Evolutionary conservation across 805 yeast species (phyloP).

Genomic region (Hanseniaspora vineae): DNA sequence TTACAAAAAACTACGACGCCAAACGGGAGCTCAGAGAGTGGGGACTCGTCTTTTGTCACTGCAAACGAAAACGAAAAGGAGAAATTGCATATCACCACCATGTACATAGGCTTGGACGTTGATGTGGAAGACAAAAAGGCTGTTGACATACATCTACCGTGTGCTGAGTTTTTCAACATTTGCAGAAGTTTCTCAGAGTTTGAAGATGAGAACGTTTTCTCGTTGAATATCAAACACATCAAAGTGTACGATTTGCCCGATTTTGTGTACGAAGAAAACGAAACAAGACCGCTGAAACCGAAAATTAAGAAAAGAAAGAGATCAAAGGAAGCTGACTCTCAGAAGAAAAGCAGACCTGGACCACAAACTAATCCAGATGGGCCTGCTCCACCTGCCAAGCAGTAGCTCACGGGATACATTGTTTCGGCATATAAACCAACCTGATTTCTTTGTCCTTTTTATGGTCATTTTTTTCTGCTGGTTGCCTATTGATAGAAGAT

Average conservation of each 20-base stretch:
- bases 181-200: constrained; percentile 69
- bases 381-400: no score
- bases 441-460: no score
- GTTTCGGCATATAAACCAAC: background rate
- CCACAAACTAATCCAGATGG: no score
- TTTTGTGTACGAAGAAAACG: constrained; percentile 74
- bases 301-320: constrained; percentile 39
- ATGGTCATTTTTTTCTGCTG: no score
- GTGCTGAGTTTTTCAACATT: constrained; percentile 73
- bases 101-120: constrained; percentile 65
- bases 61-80: constrained; percentile 10
- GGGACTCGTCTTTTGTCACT: background rate
- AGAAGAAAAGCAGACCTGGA: constrained; percentile 25
- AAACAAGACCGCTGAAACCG: constrained; percentile 54
- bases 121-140: constrained; percentile 39
- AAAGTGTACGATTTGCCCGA: constrained; percentile 72
- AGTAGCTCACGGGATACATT: background rate
- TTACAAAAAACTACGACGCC: background rate
- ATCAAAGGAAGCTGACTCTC: constrained; percentile 7
- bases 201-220: constrained; percentile 37
- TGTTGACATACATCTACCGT: constrained; percentile 78
- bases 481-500: no score
- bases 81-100: constrained; percentile 51
- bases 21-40: background rate
- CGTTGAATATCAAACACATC: constrained; percentile 58